These are phyloP conservation scores for Rubroshorea leprosula DNA, from an alignment of 345 rosid species.

Conservation along the genomic window DNA sequence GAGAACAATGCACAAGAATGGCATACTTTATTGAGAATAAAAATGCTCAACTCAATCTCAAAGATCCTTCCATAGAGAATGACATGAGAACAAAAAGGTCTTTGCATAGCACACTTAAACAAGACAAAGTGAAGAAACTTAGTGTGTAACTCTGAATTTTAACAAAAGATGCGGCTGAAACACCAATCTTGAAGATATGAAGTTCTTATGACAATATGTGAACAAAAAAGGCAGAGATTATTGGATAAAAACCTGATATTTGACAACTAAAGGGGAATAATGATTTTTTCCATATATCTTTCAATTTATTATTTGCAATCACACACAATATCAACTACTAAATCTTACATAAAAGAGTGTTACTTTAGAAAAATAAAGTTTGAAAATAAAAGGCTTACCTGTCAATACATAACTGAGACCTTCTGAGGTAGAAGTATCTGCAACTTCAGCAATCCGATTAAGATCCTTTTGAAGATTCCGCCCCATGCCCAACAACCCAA, in stretches of 20 bases:
- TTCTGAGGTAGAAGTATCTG: conserved; percentile 84
- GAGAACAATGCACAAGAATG: too few relatives aligned
- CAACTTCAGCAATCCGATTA: conserved; percentile 71
- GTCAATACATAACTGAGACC: conserved; percentile 80
- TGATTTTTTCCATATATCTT: not conserved
- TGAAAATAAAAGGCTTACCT: conserved; percentile 37
- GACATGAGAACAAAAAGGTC: too few relatives aligned
- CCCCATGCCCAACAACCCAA: conserved; percentile 84
- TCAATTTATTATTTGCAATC: not conserved
- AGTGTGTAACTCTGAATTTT: too few relatives aligned
- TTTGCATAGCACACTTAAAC: too few relatives aligned
- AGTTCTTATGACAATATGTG: not conserved
- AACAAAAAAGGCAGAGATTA: not conserved
- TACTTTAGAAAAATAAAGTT: not conserved
- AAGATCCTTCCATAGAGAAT: too few relatives aligned
- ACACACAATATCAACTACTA: not conserved
- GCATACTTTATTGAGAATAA: too few relatives aligned
- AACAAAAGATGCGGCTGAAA: too few relatives aligned
- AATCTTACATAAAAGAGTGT: not conserved
- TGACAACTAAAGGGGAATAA: not conserved
- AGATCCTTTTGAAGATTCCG: conserved; percentile 75
- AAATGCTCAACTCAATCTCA: too few relatives aligned
- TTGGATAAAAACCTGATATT: too few relatives aligned
- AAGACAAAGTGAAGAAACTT: too few relatives aligned
- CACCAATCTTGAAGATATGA: too few relatives aligned